Evolutionary conservation across 2,329 filamentous ascomycete genomes (phyloP).

Genomic region (Chaetomiaceae sp.): DNA sequence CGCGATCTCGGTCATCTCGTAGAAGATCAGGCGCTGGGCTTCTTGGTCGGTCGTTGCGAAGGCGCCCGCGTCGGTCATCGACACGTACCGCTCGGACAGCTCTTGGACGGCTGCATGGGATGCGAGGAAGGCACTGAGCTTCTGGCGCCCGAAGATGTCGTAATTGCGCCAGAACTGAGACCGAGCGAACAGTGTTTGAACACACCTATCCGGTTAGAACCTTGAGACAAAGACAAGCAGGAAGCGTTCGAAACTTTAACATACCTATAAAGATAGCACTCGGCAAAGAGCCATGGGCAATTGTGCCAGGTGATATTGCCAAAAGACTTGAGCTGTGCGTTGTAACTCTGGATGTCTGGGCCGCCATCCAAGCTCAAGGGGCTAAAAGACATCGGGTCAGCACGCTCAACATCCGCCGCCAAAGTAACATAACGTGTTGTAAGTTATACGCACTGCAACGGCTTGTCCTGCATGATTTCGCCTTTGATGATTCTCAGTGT

Average conservation of each 20-base stretch:
- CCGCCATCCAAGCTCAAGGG: slow-evolving; percentile 1
- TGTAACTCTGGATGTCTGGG: neutral
- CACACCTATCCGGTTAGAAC: neutral
- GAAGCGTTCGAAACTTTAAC: neutral
- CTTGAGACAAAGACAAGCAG: neutral
- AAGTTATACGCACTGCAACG: neutral
- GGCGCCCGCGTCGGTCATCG: neutral
- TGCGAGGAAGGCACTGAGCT: neutral
- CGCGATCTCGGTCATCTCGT: neutral
- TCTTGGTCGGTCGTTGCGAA: neutral
- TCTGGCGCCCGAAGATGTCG: slow-evolving; percentile 2
- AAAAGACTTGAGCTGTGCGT: neutral
- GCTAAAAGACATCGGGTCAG: neutral
- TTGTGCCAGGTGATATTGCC: neutral
- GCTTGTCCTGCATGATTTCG: neutral
- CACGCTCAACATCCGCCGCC: neutral
- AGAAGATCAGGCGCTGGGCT: neutral
- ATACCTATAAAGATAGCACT: slow-evolving; percentile 4
- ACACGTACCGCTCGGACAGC: neutral
- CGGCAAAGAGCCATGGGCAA: neutral
- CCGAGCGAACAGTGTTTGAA: slow-evolving; percentile 3
- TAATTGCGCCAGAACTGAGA: slow-evolving; percentile 1
- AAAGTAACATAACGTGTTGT: too few relatives aligned
- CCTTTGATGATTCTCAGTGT: neutral
- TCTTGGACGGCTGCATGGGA: neutral